Evolutionary conservation across 129 eudicot species (phyloP).

Genomic region (Daucus carota): DNA sequence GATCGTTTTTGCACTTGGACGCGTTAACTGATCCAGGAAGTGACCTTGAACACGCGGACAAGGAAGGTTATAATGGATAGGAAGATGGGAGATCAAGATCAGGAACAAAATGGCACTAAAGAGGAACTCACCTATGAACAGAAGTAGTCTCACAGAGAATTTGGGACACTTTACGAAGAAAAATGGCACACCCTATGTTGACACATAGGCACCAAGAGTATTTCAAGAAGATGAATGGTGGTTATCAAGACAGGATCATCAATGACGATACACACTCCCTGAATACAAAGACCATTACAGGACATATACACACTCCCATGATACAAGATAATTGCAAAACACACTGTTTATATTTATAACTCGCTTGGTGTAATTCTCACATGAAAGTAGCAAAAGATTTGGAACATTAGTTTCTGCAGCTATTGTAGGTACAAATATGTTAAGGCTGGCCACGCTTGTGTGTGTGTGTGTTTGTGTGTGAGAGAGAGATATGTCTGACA

Average conservation of each 20-base stretch:
- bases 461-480: not conserved
- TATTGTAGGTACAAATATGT: not conserved
- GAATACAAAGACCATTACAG: no score
- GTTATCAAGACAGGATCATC: no score
- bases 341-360: not conserved
- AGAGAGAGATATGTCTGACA: not conserved
- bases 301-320: not conserved
- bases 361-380: not conserved
- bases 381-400: not conserved
- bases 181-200: not conserved
- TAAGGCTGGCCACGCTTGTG: not conserved
- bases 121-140: no score
- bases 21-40: not conserved
- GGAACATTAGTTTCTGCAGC: not conserved
- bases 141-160: not conserved
- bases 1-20: not conserved
- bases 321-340: not conserved
- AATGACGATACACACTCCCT: no score
- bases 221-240: not conserved
- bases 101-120: no score
- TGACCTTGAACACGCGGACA: not conserved
- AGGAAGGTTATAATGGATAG: not conserved
- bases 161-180: not conserved
- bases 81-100: not conserved
- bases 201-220: not conserved